phyloP scores from a whole-genome alignment of 495 filamentous ascomycete species.

The Friedmanniomyces simplex region DNA sequence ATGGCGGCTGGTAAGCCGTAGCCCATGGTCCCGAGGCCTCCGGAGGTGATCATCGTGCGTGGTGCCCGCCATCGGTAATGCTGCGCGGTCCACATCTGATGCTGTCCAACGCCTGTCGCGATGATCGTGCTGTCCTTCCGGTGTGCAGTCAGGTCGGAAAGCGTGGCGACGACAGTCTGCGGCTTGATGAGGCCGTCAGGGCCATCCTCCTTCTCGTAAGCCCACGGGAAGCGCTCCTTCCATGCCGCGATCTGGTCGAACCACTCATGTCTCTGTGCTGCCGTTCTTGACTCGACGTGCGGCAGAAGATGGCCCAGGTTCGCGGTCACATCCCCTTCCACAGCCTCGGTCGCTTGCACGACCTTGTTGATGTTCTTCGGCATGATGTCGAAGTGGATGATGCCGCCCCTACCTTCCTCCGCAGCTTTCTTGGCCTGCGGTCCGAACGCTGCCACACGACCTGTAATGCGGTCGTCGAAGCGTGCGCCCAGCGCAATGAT shows the following conservation, averaged over 20 bases:
- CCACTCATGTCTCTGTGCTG: constrained; percentile 63
- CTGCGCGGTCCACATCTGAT: constrained; percentile 96
- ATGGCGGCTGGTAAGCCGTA: constrained; percentile 88
- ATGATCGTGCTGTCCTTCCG: constrained; percentile 76
- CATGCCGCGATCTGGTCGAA: constrained; percentile 77
- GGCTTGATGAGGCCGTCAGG: constrained; percentile 71
- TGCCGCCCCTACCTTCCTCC: constrained; percentile 60
- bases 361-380: constrained; percentile 87
- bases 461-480: constrained; percentile 71
- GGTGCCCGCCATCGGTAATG: constrained; percentile 86
- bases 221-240: constrained; percentile 77
- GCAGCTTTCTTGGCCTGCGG: constrained; percentile 58
- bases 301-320: constrained; percentile 71
- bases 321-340: constrained; percentile 59
- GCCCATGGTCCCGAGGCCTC: constrained; percentile 91
- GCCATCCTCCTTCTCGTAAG: constrained; percentile 57
- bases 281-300: constrained; percentile 44
- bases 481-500: constrained; percentile 67
- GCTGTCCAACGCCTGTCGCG: constrained; percentile 84
- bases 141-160: constrained; percentile 60
- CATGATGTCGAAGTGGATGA: constrained; percentile 73
- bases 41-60: constrained; percentile 81
- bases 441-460: constrained; percentile 53
- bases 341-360: constrained; percentile 68
- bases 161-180: constrained; percentile 71